Conservation (phyloP, 768 basidiomycete genomes). For the Chiua virens region DNA sequence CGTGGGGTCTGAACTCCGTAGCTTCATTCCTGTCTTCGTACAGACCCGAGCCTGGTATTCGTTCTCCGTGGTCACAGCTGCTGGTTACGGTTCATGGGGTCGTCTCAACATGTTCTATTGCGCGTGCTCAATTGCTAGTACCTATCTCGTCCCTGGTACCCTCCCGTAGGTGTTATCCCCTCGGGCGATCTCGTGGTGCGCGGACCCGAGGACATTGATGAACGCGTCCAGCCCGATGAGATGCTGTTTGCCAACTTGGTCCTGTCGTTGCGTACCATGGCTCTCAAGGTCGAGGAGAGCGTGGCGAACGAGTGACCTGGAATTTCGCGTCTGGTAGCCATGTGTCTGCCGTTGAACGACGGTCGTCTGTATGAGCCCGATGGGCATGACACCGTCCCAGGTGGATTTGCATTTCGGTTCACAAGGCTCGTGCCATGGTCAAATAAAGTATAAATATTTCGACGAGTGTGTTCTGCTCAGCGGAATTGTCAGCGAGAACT, state of each 20-base stretch:
- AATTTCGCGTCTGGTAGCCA: constrained; percentile 82
- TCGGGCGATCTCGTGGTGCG: constrained; percentile 59
- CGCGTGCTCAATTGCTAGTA: constrained; percentile 32
- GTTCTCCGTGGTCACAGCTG: constrained; percentile 70
- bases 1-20: too few relatives aligned
- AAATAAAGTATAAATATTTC: too few relatives aligned
- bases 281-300: constrained; percentile 72
- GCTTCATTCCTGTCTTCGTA: too few relatives aligned
- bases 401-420: too few relatives aligned
- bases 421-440: too few relatives aligned
- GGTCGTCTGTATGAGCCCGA: too few relatives aligned
- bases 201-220: constrained; percentile 42
- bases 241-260: constrained; percentile 66
- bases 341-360: too few relatives aligned
- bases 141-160: constrained; percentile 66
- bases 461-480: too few relatives aligned
- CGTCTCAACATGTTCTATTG: too few relatives aligned
- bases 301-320: constrained; percentile 66
- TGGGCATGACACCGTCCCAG: too few relatives aligned
- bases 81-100: neutral
- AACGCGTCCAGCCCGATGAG: constrained; percentile 15
- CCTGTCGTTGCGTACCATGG: constrained; percentile 58
- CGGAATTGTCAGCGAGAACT: too few relatives aligned
- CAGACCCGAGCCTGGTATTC: too few relatives aligned
- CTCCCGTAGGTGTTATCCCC: constrained; percentile 64